A percentile compares a stretch with the other conserved stretches of the same genome.
phyloP scores from a whole-genome alignment of 225 moss, liverwort and hornwort genomes.

The Polytrichum commune region DNA sequence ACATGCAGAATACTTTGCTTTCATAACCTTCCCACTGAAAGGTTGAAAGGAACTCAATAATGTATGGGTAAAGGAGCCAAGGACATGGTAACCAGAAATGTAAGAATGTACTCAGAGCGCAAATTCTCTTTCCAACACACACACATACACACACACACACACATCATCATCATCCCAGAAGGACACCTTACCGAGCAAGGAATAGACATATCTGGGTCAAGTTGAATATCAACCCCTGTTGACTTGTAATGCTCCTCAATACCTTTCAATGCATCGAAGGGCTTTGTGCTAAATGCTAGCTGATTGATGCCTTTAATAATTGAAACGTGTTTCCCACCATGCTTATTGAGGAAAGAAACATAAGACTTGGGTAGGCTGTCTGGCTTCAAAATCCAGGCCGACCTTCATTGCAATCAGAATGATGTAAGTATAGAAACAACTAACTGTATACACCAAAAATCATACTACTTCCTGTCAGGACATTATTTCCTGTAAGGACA shows the following conservation, averaged over 20 bases:
- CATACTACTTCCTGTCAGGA: too few relatives aligned
- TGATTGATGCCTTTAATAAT: constrained; percentile 67
- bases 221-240: constrained; percentile 52
- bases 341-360: constrained; percentile 82
- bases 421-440: constrained; percentile 5
- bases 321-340: constrained; percentile 78
- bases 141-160: too few relatives aligned
- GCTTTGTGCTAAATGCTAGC: constrained; percentile 50
- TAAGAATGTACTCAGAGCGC: too few relatives aligned
- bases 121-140: too few relatives aligned
- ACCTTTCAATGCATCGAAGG: constrained; percentile 39
- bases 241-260: constrained; percentile 68
- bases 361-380: constrained; percentile 87
- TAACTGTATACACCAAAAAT: not conserved
- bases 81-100: too few relatives aligned
- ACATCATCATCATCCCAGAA: too few relatives aligned
- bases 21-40: too few relatives aligned
- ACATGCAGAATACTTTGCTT: too few relatives aligned
- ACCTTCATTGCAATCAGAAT: constrained; percentile 44
- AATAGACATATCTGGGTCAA: constrained; percentile 63
- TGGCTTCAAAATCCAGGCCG: constrained; percentile 89
- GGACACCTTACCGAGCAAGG: constrained; percentile 63
- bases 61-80: too few relatives aligned
- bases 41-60: too few relatives aligned
- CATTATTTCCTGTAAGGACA: too few relatives aligned